phyloP scores from a whole-genome alignment of 1,139 yeast species.

The Debaryomycetaceae sp. region DNA sequence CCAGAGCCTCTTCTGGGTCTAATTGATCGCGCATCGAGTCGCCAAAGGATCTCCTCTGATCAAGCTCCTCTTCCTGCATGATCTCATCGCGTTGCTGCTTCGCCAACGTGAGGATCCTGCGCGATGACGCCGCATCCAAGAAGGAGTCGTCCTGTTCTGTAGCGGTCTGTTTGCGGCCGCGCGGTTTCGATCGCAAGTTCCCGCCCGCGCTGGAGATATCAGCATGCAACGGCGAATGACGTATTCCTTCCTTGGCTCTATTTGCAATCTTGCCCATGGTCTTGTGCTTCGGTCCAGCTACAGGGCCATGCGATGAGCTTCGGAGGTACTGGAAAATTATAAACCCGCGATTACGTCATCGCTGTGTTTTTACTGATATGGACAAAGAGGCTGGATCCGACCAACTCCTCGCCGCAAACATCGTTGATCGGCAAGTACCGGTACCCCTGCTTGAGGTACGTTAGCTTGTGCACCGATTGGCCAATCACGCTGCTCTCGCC shows the following conservation, averaged over 20 bases:
- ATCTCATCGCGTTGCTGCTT: slow-evolving; percentile 87
- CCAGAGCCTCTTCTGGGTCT: slow-evolving; percentile 8
- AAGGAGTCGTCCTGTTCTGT: slow-evolving; percentile 34
- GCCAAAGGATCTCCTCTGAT: slow-evolving; percentile 9
- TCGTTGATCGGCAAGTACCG: slow-evolving; percentile 72
- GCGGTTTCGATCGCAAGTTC: slow-evolving; percentile 39
- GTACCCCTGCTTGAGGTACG: slow-evolving; percentile 60
- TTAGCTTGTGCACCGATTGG: slow-evolving; percentile 40
- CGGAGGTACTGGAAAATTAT: too few relatives aligned
- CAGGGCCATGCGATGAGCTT: too few relatives aligned
- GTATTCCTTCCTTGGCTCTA: slow-evolving; percentile 35
- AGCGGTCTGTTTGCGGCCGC: slow-evolving; percentile 7
- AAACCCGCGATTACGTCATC: too few relatives aligned
- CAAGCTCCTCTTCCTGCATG: slow-evolving; percentile 42
- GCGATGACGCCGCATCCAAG: slow-evolving; percentile 73
- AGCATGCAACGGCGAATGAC: slow-evolving; percentile 70
- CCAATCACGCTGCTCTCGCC: slow-evolving; percentile 38
- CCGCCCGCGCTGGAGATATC: slow-evolving; percentile 71
- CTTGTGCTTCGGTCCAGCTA: too few relatives aligned
- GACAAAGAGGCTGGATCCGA: slow-evolving; percentile 69
- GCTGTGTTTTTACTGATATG: slow-evolving; percentile 9
- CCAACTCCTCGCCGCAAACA: slow-evolving; percentile 67
- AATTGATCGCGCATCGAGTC: slow-evolving; percentile 16
- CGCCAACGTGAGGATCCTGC: slow-evolving; percentile 81
- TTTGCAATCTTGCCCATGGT: slow-evolving; percentile 58